Conservation (phyloP, 2,329 filamentous ascomycete species). For the Fusarium nisikadoi region DNA sequence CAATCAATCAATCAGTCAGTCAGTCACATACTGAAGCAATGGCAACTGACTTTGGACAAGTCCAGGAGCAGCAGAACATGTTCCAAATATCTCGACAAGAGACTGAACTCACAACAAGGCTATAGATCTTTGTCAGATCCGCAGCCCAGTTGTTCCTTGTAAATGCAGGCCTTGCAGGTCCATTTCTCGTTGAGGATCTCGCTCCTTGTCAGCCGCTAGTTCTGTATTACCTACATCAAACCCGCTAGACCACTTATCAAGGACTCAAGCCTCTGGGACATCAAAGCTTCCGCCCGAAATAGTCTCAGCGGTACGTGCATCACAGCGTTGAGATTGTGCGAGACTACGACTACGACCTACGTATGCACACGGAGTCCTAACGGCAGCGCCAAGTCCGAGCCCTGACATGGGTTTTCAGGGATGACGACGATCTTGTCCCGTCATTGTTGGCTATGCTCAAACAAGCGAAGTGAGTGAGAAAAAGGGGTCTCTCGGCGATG, state of each 20-base stretch:
- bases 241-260: slow-evolving; percentile 18
- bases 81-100: neutral
- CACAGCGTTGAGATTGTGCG: slow-evolving; percentile 1
- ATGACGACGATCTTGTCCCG: slow-evolving; percentile 35
- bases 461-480: slow-evolving; percentile 35
- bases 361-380: slow-evolving; percentile 3
- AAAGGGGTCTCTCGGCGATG: slow-evolving; percentile 39
- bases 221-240: slow-evolving; percentile 13
- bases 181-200: slow-evolving; percentile 13
- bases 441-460: slow-evolving; percentile 24
- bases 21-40: neutral
- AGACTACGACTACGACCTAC: neutral
- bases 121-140: slow-evolving; percentile 38
- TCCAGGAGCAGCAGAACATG: neutral
- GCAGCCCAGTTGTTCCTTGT: slow-evolving; percentile 21
- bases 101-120: slow-evolving; percentile 7
- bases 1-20: neutral
- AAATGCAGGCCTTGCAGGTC: slow-evolving; percentile 14
- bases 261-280: slow-evolving; percentile 22
- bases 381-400: slow-evolving; percentile 24
- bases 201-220: slow-evolving; percentile 27
- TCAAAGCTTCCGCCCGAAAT: slow-evolving; percentile 23
- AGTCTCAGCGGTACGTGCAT: slow-evolving; percentile 32
- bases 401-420: slow-evolving; percentile 18
- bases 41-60: neutral